Evolutionary conservation across 106 monocot species (phyloP), one percentile per base, ranked within the genome.

Genomic region (Dendrobium huoshanense): DNA sequence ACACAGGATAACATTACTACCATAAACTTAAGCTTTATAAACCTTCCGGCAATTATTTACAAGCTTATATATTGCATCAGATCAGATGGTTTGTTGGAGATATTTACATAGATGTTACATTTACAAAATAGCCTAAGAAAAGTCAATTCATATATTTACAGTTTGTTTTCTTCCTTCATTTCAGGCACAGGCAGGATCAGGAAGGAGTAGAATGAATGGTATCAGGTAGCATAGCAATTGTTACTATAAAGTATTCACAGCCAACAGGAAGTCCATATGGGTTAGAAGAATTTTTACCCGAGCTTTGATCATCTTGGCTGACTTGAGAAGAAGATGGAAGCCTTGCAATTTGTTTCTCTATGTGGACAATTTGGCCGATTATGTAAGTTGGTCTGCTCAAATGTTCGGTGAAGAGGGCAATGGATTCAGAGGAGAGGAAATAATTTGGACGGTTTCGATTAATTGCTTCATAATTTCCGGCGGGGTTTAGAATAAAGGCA

Each of bases 311-410:
- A 0, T 79, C 77, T 1, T 82, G 87, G 37, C 74, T 55, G 20
- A 61, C 41, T 3, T 58, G 68, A 15, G 88, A 76, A 8, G 70
- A 33, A 7, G 77, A 13, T 37, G 54, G 81, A 4, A 56, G 24
- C 83, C 77, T 88, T 72, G 81, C 88, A 5, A 82, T 75, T 20
- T 78, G 84, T 19, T 88, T 80, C 75, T 99, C 98, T 9, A 99
- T 91, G 84, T 99, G 95, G 54, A 99, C 98, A 17, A 99, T 90
- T 78, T 99, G 98, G 44, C 98, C 95, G n/a, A 95, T 82, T 77
- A 99, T 88, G 84, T 95, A 90, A 6, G 80, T 43, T 5, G 91
- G 93, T 72, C 83, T 84, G 37, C 67, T 80, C 22, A 85, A 82
- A 19, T 91, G 92, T 55, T 93, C 95, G 0, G 85, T 87, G 48